phyloP scores from a whole-genome alignment of 129 eudicot genomes.

The Helianthus tuberosus region DNA sequence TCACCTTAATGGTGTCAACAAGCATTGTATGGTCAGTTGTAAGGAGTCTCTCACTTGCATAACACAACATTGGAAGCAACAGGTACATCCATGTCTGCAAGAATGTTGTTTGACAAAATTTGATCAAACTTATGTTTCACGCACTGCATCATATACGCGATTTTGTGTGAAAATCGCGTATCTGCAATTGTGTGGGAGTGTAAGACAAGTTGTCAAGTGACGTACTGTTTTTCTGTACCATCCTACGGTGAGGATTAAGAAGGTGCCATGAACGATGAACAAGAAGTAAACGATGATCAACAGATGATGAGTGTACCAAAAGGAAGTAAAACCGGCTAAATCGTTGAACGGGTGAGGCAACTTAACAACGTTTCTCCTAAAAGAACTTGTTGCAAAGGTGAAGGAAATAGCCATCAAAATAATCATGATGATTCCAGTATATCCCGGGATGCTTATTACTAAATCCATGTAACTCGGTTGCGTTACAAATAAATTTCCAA shows the following conservation, averaged over 20 bases:
- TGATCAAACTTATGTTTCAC: constrained; percentile 17
- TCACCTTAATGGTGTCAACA: constrained; percentile 74
- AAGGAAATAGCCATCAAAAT: constrained; percentile 67
- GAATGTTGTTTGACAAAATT: not conserved
- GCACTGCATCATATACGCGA: not conserved
- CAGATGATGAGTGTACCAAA: constrained; percentile 97
- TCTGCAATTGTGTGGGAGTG: not conserved
- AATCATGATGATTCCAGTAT: constrained; percentile 67
- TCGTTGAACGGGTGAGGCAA: constrained; percentile 59
- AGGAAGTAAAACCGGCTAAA: constrained; percentile 89
- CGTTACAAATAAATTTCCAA: constrained; percentile 48
- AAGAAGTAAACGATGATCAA: constrained; percentile 66
- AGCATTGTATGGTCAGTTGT: constrained; percentile 55
- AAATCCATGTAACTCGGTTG: constrained; percentile 72
- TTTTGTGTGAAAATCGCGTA: constrained; percentile 5
- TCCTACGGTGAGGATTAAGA: constrained; percentile 59
- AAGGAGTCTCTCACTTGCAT: constrained; percentile 68
- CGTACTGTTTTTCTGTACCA: constrained; percentile 82
- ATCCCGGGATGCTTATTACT: constrained; percentile 47
- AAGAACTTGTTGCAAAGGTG: constrained; percentile 81
- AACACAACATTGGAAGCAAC: constrained; percentile 57
- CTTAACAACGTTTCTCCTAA: constrained; percentile 78
- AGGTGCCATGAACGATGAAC: constrained; percentile 76
- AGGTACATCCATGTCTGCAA: constrained; percentile 97
- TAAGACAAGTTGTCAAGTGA: constrained; percentile 11